Conservation (phyloP, 371 early-diverging fungal species). For the Rhizopus stolonifer region DNA sequence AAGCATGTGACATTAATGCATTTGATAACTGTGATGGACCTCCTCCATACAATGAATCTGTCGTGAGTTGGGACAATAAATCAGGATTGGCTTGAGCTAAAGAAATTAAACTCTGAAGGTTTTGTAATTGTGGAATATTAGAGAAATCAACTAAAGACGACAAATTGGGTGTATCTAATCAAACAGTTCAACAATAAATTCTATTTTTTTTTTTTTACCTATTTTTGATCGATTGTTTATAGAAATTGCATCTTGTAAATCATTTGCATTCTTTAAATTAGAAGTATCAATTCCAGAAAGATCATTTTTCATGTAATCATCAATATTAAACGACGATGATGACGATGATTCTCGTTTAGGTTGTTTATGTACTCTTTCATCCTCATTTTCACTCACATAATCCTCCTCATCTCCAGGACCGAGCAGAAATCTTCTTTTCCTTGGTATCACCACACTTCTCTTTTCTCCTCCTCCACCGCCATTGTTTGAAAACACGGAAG, state of each 20-base stretch:
- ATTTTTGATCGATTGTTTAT: conserved; percentile 17
- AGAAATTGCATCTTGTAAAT: conserved; percentile 31
- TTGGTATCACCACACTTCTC: conserved; percentile 38
- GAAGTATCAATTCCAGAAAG: background rate
- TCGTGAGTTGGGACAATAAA: conserved; percentile 25
- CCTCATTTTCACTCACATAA: conserved; percentile 3
- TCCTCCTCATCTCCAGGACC: conserved; percentile 25
- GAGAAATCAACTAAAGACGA: conserved; percentile 6
- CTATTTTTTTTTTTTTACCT: background rate
- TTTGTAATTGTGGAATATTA: conserved; percentile 25
- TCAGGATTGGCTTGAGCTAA: conserved; percentile 36
- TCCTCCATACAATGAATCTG: conserved; percentile 12
- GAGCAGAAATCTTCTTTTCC: conserved; percentile 47
- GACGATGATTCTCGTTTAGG: conserved; percentile 2
- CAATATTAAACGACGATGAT: too few relatives aligned
- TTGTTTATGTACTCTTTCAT: conserved; percentile 13
- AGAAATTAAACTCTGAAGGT: conserved; percentile 23
- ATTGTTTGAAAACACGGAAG: conserved; percentile 54
- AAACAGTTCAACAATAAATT: too few relatives aligned
- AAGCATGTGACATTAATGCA: background rate
- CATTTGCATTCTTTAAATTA: conserved; percentile 1
- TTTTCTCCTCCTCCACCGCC: conserved; percentile 23
- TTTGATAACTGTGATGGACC: conserved; percentile 1
- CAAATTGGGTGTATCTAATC: background rate
- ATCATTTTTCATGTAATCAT: conserved; percentile 8